Evolutionary conservation across 1,139 yeast genomes (phyloP).

Genomic region (Taphrina wiesneri): DNA sequence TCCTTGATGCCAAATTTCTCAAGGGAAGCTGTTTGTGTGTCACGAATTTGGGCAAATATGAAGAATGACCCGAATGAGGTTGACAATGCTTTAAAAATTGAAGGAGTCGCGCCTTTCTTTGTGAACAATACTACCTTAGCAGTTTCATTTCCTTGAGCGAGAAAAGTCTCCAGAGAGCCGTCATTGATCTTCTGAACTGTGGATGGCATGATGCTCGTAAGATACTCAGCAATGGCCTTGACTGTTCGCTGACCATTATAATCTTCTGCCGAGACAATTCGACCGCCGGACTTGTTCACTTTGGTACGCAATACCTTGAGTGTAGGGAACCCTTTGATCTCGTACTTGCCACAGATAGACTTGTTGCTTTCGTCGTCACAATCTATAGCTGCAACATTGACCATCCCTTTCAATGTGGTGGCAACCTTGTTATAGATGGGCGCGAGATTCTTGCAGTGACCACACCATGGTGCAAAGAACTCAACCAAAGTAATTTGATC

Average conservation of each 20-base stretch:
- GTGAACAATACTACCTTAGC: conserved; percentile 21
- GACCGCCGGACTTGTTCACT: conserved; percentile 2
- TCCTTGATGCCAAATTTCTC: not conserved
- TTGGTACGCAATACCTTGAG: conserved; percentile 56
- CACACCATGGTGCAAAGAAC: conserved; percentile 99
- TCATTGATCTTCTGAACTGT: conserved; percentile 3
- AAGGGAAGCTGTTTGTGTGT: conserved; percentile 1
- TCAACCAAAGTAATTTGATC: conserved; percentile 84
- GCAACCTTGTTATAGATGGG: conserved; percentile 59
- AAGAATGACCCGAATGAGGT: conserved; percentile 3
- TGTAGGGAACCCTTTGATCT: conserved; percentile 87
- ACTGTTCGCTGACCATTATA: conserved; percentile 33
- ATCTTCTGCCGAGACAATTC: conserved; percentile 14
- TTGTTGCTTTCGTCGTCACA: conserved; percentile 33
- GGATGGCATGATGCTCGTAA: conserved; percentile 17
- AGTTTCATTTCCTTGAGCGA: not conserved
- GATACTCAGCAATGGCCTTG: conserved; percentile 17
- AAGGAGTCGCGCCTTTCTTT: conserved; percentile 21
- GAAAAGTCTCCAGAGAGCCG: not conserved
- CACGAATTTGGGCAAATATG: conserved; percentile 21
- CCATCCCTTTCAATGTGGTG: conserved; percentile 44
- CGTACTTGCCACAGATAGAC: conserved; percentile 33
- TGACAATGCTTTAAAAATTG: conserved; percentile 22
- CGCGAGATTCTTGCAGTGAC: conserved; percentile 94
- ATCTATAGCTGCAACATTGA: conserved; percentile 47